Evolutionary conservation across 2,329 filamentous ascomycete genomes (phyloP).

Genomic region (Sporothrix schenckii): DNA sequence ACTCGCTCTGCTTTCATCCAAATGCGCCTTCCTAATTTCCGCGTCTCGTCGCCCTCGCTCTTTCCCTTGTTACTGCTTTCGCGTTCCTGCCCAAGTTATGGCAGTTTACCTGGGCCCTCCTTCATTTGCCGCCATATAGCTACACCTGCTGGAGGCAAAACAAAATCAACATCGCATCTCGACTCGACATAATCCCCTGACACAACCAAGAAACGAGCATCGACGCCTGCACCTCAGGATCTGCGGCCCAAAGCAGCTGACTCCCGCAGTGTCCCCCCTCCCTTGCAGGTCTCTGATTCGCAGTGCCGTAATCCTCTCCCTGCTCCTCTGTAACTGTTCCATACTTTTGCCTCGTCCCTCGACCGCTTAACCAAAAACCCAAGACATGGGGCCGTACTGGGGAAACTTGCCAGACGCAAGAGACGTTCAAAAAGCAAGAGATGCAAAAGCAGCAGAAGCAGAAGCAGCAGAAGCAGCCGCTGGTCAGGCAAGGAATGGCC

Average conservation of each 20-base stretch:
- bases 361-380: slow-evolving; percentile 34
- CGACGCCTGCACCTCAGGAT: not conserved
- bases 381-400: slow-evolving; percentile 59
- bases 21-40: slow-evolving; percentile 16
- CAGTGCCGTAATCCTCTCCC: slow-evolving; percentile 9
- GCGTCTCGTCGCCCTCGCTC: not conserved
- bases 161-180: not conserved
- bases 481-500: slow-evolving; percentile 39
- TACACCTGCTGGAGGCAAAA: slow-evolving; percentile 11
- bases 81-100: slow-evolving; percentile 36
- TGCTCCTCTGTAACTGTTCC: not conserved
- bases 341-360: slow-evolving; percentile 29
- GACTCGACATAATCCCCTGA: not conserved
- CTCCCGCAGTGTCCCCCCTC: slow-evolving; percentile 10
- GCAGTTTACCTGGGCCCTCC: slow-evolving; percentile 18
- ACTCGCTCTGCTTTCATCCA: not conserved
- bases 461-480: slow-evolving; percentile 44
- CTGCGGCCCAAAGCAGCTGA: slow-evolving; percentile 23
- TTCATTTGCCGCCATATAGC: slow-evolving; percentile 6
- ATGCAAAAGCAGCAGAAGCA: slow-evolving; percentile 35
- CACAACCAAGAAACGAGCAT: not conserved
- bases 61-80: not conserved
- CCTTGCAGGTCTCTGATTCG: slow-evolving; percentile 21
- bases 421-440: slow-evolving; percentile 39
- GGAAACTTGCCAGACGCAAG: slow-evolving; percentile 56